phyloP scores from a whole-genome alignment of 1,139 yeast genomes.

The Sporopachydermia cereana region DNA sequence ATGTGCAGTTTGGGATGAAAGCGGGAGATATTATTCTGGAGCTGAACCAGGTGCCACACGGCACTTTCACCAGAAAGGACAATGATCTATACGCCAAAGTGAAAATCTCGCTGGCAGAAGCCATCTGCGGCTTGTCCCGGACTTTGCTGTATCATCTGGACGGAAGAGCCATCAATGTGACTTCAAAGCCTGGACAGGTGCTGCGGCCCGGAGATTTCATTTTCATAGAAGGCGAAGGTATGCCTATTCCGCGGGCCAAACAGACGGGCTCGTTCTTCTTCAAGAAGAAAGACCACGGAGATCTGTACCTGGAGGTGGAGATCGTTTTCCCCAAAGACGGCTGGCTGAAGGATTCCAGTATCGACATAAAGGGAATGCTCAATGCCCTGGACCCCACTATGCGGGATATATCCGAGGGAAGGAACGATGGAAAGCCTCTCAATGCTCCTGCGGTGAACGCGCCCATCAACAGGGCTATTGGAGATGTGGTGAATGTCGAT shows the following conservation, averaged over 20 bases:
- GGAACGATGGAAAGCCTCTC: neutral
- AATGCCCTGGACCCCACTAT: neutral
- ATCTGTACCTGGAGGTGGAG: conserved; percentile 56
- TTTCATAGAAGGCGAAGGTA: conserved; percentile 67
- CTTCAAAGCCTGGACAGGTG: conserved; percentile 67
- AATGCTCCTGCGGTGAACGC: neutral
- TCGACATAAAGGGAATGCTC: conserved; percentile 3
- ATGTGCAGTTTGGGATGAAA: conserved; percentile 33
- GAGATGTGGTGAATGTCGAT: neutral
- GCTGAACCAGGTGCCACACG: conserved; percentile 33
- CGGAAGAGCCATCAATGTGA: conserved; percentile 55
- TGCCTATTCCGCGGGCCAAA: conserved; percentile 47
- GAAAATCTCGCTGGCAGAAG: conserved; percentile 60
- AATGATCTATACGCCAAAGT: conserved; percentile 53
- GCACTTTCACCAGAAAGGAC: conserved; percentile 47
- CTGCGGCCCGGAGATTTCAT: conserved; percentile 67
- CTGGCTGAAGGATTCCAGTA: conserved; percentile 30
- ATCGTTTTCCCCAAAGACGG: conserved; percentile 78
- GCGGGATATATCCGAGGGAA: neutral
- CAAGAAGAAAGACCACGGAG: conserved; percentile 41
- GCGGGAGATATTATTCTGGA: conserved; percentile 73
- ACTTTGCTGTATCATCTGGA: conserved; percentile 68
- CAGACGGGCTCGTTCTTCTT: neutral
- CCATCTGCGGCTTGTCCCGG: conserved; percentile 70
- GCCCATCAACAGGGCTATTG: neutral